phyloP scores from a whole-genome alignment of 1,139 yeast genomes.

The Kazachstania sp. region DNA sequence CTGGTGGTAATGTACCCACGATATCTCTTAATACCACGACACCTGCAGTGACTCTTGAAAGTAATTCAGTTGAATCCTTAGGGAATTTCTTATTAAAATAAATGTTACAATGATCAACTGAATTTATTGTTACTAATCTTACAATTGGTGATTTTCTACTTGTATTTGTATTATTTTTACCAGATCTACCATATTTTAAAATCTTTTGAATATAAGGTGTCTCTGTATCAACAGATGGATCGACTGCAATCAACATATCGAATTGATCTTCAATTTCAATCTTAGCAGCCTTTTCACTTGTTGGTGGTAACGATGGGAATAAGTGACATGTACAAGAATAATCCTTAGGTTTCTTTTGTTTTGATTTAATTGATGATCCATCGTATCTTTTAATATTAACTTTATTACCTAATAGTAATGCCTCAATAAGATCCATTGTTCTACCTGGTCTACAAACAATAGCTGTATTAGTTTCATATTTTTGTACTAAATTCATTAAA shows the following conservation, averaged over 20 bases:
- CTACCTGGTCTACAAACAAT: constrained; percentile 49
- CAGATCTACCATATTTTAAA: constrained; percentile 20
- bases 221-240: constrained; percentile 51
- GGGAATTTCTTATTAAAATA: constrained; percentile 36
- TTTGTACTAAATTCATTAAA: constrained; percentile 38
- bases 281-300: constrained; percentile 16
- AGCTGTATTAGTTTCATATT: constrained; percentile 39
- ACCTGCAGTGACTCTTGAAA: constrained; percentile 69
- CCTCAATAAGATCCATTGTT: constrained; percentile 72
- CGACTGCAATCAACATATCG: constrained; percentile 62
- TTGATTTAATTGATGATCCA: constrained; percentile 42
- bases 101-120: constrained; percentile 68
- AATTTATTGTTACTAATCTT: constrained; percentile 64
- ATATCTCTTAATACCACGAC: constrained; percentile 74
- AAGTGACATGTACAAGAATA: constrained; percentile 34
- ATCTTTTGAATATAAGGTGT: constrained; percentile 30
- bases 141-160: constrained; percentile 46
- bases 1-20: constrained; percentile 77
- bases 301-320: constrained; percentile 39
- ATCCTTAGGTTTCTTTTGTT: constrained; percentile 30
- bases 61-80: constrained; percentile 36
- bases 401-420: constrained; percentile 59
- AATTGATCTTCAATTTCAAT: constrained; percentile 33
- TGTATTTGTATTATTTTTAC: constrained; percentile 5
- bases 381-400: constrained; percentile 60